Percentiles rank a stretch among this genome's conserved stretches.
phyloP scores from a whole-genome alignment of 2,329 filamentous ascomycete species.

The Xylariaceae sp. region DNA sequence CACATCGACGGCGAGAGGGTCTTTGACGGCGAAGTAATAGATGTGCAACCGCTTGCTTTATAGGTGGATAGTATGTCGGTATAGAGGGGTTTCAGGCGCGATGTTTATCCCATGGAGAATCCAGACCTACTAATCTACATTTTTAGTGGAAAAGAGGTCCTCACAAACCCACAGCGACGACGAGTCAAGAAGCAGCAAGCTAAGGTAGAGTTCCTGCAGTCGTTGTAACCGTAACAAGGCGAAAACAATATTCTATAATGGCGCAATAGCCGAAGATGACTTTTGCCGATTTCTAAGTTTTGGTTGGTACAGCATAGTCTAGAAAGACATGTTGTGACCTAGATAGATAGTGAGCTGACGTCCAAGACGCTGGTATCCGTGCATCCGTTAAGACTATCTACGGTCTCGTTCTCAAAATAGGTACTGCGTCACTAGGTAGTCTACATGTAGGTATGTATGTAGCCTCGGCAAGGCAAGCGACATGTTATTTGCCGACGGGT shows the following conservation, averaged over 20 bases:
- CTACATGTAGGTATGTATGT: too few relatives aligned
- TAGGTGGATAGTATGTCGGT: slow-evolving; percentile 3
- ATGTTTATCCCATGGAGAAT: background rate
- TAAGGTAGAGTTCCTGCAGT: background rate
- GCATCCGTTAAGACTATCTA: background rate
- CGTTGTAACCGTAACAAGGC: background rate
- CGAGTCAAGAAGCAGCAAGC: slow-evolving; percentile 4
- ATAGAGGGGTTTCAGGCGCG: background rate
- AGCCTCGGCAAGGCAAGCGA: slow-evolving; percentile 16
- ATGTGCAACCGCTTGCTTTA: background rate
- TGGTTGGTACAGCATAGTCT: too few relatives aligned
- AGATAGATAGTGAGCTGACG: background rate
- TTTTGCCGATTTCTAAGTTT: background rate
- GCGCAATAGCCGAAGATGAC: background rate
- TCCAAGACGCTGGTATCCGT: slow-evolving; percentile 5
- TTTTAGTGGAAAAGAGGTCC: slow-evolving; percentile 5
- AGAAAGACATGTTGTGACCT: too few relatives aligned
- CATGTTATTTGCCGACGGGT: slow-evolving; percentile 26
- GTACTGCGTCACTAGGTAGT: slow-evolving; percentile 5
- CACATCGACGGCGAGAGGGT: background rate
- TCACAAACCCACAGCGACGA: slow-evolving; percentile 12
- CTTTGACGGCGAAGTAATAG: slow-evolving; percentile 2
- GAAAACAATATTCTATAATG: background rate
- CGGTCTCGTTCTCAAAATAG: slow-evolving; percentile 9
- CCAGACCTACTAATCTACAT: background rate